Base-by-base conservation (phyloP, 192 early-diverging fungal species). In the Obelidium mucronatum region DNA sequence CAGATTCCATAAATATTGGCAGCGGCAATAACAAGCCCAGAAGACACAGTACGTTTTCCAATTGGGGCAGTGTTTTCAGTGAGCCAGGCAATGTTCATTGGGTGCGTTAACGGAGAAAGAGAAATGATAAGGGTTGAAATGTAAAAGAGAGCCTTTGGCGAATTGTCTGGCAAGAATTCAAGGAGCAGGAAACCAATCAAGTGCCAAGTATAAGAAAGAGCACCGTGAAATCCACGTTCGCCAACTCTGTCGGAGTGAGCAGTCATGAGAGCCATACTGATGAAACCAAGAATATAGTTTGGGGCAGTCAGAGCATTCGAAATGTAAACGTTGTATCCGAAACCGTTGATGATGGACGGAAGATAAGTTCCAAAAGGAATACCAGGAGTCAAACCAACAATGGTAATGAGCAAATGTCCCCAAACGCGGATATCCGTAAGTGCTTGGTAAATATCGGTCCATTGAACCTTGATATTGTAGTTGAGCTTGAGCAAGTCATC, bases 401-500 rank as follows among this genome's bases (percentile, higher is more conserved):
- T 52, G 15, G 58, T 55, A 35, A 53, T 40, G 2, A 77, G 65
- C n/a, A 77, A 42, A 65, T 79, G 77, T 1, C 33, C 40, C 77
- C 75, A 79, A 3, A 79, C 37, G n/a, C 73, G 34, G 26, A 22
- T 70, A 74, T 79, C 78, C 30, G 48, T 55, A n/a, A 79, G 11
- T 6, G 76, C 75, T 0, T n/a, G 62, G 35, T 30, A 26, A 54
- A 79, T 37, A 35, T 79, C 75, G n/a, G 24, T 26, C n/a, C 33
- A 28, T 28, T 37, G 33, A 8, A 79, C 78, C 17, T 68, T 0
- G 4, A 22, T 33, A 11, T 63, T 42, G 17, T 54, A 31, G 37
- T 64, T 64, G 36, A 33, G 28, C 73, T 91, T 91, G n/a, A 75
- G 75, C 22, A 81, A 80, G 53, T 91, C n/a, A n/a, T n/a, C n/a